Percentiles rank a stretch among this genome's conserved stretches.
These are phyloP conservation scores for Gaeumannomyces tritici DNA, from an alignment of 2,329 filamentous ascomycete species.

Conservation along the genomic window DNA sequence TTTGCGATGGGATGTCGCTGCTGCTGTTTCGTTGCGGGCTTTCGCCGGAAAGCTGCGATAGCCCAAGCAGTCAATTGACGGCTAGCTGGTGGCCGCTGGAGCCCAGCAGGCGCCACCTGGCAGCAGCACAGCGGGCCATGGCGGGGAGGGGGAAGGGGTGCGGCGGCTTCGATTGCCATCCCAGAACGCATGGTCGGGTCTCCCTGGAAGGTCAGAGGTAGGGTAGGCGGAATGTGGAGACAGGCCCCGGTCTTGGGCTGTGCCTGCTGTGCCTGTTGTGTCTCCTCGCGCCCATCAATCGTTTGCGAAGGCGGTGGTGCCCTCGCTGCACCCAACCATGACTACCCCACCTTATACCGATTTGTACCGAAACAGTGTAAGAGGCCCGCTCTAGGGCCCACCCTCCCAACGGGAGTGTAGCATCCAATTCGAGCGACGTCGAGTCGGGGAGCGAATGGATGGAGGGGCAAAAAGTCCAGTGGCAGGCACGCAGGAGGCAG, in stretches of 20 bases:
- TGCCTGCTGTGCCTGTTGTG: background rate
- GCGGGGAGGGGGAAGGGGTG: too few relatives aligned
- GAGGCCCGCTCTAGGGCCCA: background rate
- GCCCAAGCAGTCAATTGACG: too few relatives aligned
- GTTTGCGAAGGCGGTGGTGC: background rate
- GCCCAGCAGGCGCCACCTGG: too few relatives aligned
- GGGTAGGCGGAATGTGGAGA: background rate
- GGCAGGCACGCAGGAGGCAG: background rate
- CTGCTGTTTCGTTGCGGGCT: too few relatives aligned
- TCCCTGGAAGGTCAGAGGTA: background rate
- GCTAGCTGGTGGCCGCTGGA: too few relatives aligned
- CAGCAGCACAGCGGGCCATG: too few relatives aligned
- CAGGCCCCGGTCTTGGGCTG: background rate
- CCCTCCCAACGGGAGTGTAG: background rate
- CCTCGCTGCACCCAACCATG: background rate
- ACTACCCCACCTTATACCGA: background rate
- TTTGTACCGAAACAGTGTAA: background rate
- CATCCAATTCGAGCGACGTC: background rate
- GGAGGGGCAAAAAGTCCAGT: background rate
- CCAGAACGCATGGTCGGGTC: background rate
- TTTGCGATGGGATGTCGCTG: too few relatives aligned
- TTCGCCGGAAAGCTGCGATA: too few relatives aligned
- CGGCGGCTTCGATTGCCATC: background rate
- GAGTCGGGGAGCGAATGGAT: background rate
- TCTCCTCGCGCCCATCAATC: background rate